Evolutionary conservation across 2,329 filamentous ascomycete species (phyloP), one percentile per base, ranked within the genome.

Genomic region (Eutypa lata): DNA sequence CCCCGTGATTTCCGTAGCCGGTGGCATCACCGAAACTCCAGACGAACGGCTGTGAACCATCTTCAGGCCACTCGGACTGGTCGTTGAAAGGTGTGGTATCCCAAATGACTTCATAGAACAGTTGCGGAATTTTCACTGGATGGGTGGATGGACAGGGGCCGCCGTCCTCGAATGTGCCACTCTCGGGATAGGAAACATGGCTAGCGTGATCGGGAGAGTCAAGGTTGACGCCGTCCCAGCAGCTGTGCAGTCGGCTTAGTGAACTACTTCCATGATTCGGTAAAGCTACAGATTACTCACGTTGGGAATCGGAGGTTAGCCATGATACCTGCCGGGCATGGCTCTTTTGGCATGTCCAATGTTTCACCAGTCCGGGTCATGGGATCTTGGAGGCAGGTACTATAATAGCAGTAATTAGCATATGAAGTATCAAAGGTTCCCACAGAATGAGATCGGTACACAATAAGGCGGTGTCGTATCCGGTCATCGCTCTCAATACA

Each of bases 191-290:
- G 2, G 72, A 68, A 57, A 82, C 71, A 58, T 82, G 79, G 33
- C 66, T 76, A 47, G 71, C 71, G 62, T 80, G 76, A 59, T 80
- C 70, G 0, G 68, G 49, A 7, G 71, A 68, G 57, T 80, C 76
- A 44, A 76, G 56, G 57, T 79, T 70, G 13, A 68, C 67, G 31
- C 79, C 79, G 51, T 82, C 71, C 79, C 79, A 82, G 68, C 79
- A 82, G 3, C 58, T 60, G 18, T 5, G 44, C 2, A 46, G 2
- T 0, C 7, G 35, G 38, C n/a, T 49, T 16, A 48, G 21, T n/a
- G 11, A 19, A 42, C 21, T 18, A 4, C n/a, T 19, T 16, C 65
- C 85, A 82, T 55, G 28, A 26, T 16, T 37, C 42, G 21, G 43
- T 16, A 7, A 8, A 22, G 21, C 21, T 8, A 6, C 24, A 24